Evolutionary conservation across 140 eudicot genomes (phyloP).

Genomic region (Bidens hawaiensis): DNA sequence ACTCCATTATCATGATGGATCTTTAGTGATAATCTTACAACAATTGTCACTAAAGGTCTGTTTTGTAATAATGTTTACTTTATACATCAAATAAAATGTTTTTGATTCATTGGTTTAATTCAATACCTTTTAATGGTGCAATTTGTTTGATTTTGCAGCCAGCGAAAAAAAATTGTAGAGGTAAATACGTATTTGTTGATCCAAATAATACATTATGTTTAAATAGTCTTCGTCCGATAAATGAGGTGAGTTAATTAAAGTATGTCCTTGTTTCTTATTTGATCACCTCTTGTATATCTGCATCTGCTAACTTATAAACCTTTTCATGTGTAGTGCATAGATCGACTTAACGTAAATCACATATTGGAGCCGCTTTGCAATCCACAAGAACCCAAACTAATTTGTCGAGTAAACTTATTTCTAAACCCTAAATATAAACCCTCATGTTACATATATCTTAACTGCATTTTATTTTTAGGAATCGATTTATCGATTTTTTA

Average conservation of each 20-base stretch:
- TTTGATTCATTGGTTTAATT: neutral
- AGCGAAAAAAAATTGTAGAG: slow-evolving; percentile 26
- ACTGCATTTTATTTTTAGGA: slow-evolving; percentile 9
- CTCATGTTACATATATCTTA: neutral
- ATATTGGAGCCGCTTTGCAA: slow-evolving; percentile 36
- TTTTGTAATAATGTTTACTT: too few species aligned
- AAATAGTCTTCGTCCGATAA: slow-evolving; percentile 23
- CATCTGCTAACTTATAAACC: neutral
- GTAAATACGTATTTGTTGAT: slow-evolving; percentile 29
- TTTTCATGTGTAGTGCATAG: slow-evolving; percentile 17
- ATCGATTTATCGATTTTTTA: slow-evolving; percentile 17
- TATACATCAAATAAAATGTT: neutral
- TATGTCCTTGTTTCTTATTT: neutral
- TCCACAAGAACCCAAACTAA: slow-evolving; percentile 14
- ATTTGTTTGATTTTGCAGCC: slow-evolving; percentile 14
- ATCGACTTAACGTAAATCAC: slow-evolving; percentile 4
- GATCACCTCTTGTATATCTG: neutral
- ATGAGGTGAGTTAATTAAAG: slow-evolving; percentile 15
- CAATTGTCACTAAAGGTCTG: too few species aligned
- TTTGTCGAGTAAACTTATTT: slow-evolving; percentile 26
- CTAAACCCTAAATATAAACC: neutral
- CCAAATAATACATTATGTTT: slow-evolving; percentile 29
- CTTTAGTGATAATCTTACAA: too few species aligned
- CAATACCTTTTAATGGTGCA: too few species aligned
- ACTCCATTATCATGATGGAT: too few species aligned